phyloP scores from a whole-genome alignment of 352 stramenopile genomes.

The Phytophthora lateralis region DNA sequence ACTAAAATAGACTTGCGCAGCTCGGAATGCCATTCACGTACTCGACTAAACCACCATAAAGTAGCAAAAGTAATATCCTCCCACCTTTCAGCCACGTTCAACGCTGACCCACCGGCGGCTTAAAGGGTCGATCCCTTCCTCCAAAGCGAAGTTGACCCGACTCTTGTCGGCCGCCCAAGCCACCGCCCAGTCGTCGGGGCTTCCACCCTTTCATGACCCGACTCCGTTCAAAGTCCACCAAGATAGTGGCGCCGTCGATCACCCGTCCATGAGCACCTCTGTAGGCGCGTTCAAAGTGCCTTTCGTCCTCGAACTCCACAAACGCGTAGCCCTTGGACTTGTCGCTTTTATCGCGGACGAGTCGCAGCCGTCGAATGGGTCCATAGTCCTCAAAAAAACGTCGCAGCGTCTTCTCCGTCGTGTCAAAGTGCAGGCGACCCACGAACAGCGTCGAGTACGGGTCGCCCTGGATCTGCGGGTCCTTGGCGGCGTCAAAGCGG shows the following conservation, averaged over 20 bases:
- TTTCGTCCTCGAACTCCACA: slow-evolving; percentile 67
- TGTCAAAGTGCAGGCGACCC: slow-evolving; percentile 59
- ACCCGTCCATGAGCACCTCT: slow-evolving; percentile 49
- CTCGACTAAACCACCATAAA: slow-evolving; percentile 3
- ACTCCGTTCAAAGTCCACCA: slow-evolving; percentile 82
- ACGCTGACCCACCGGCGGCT: slow-evolving; percentile 31
- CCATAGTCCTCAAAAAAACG: slow-evolving; percentile 57
- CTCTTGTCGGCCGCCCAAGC: slow-evolving; percentile 79
- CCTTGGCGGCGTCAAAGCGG: slow-evolving; percentile 55
- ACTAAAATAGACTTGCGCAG: too few relatives aligned
- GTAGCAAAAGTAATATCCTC: background rate
- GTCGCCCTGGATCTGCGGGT: slow-evolving; percentile 71
- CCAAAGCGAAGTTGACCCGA: slow-evolving; percentile 86
- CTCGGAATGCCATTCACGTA: too few relatives aligned
- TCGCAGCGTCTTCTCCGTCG: slow-evolving; percentile 53
- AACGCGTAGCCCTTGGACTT: slow-evolving; percentile 83
- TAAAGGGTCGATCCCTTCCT: slow-evolving; percentile 76
- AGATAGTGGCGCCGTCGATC: slow-evolving; percentile 64
- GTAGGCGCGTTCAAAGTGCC: slow-evolving; percentile 66
- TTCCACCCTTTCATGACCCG: slow-evolving; percentile 86
- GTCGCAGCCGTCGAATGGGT: slow-evolving; percentile 48
- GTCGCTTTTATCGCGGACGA: slow-evolving; percentile 67
- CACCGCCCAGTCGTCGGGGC: slow-evolving; percentile 74
- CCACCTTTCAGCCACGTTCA: slow-evolving; percentile 1
- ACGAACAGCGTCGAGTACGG: slow-evolving; percentile 78